These are phyloP conservation scores for Daldinia caldariorum DNA, from an alignment of 495 filamentous ascomycete species.

Conservation along the genomic window DNA sequence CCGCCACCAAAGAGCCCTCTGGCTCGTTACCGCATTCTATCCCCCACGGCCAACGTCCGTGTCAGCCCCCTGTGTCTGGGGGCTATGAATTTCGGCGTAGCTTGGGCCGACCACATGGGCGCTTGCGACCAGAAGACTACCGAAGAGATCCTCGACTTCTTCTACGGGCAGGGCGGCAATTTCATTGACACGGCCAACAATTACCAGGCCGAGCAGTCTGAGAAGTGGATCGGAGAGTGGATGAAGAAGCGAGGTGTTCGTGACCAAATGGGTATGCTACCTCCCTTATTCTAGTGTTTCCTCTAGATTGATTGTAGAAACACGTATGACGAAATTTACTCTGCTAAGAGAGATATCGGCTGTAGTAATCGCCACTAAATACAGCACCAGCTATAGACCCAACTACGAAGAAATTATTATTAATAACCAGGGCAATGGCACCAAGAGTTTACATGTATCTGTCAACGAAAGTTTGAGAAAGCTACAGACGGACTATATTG, in stretches of 20 bases:
- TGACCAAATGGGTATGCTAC: constrained; percentile 52
- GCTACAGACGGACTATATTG: constrained; percentile 72
- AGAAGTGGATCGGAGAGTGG: constrained; percentile 82
- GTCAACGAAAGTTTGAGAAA: constrained; percentile 66
- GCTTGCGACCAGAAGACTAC: constrained; percentile 67
- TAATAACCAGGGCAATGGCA: constrained; percentile 67
- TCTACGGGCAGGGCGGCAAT: constrained; percentile 73
- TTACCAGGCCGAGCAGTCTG: constrained; percentile 76
- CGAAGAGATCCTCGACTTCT: constrained; percentile 74
- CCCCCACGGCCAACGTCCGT: constrained; percentile 65
- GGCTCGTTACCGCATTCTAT: constrained; percentile 66
- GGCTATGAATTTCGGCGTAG: constrained; percentile 69
- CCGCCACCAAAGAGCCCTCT: constrained; percentile 60
- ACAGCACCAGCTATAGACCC: constrained; percentile 59
- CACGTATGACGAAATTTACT: background rate
- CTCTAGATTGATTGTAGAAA: background rate
- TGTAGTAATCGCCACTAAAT: constrained; percentile 77
- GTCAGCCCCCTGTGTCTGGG: constrained; percentile 71
- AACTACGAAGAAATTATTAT: constrained; percentile 60
- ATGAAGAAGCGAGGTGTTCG: constrained; percentile 60
- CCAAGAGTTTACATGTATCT: constrained; percentile 66
- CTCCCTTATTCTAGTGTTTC: background rate
- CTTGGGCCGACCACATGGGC: constrained; percentile 65
- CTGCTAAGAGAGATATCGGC: constrained; percentile 5
- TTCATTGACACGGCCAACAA: constrained; percentile 80